Evolutionary conservation across 2,329 filamentous ascomycete genomes (phyloP), one percentile per base, ranked within the genome.

Genomic region (Saccharata proteae): DNA sequence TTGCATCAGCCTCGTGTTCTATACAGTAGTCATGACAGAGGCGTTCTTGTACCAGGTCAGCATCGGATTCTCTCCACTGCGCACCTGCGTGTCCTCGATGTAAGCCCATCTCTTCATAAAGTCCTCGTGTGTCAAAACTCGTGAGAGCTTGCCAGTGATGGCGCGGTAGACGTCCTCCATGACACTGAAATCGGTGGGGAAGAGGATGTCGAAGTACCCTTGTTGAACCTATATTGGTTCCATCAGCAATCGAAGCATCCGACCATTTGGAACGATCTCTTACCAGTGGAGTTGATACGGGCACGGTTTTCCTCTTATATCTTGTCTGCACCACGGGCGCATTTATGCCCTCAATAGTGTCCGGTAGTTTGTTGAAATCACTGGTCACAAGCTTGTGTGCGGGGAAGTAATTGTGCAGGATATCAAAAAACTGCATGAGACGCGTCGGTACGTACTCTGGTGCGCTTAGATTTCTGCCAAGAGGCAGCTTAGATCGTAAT

Each of bases 131-230:
- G 78, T 75, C 52, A 77, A 71, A 30, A 93, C 82, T 30, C 80
- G 72, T 3, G 86, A 93, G 45, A 96, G 65, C 52, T 92, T 90
- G 18, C 88, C 88, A 0, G 90, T 98, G 45, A 96, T 75, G 38
- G 84, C 84, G 34, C 83, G 77, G 60, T 98, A 98, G 44, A 96
- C 75, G 46, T 84, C 77, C 57, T 96, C 85, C 58, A 90, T 79
- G 43, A 93, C 78, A 40, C 72, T 68, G 52, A 98, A 98, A 57
- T 98, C 80, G 8, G 90, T 98, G 0, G 90, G 90, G 61, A 98
- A 98, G 51, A 98, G 77, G 46, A 98, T 94, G 53, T 98, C 92
- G 52, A 98, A 98, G 59, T 93, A 96, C 26, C 90, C 92, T 62
- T 98, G 92, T 54, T 96, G 86, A 28, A 94, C 83, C 83, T 92